A percentile compares a stretch with the other conserved stretches of the same genome.
phyloP scores from a whole-genome alignment of 768 basidiomycete species.

The Trametes villosa region DNA sequence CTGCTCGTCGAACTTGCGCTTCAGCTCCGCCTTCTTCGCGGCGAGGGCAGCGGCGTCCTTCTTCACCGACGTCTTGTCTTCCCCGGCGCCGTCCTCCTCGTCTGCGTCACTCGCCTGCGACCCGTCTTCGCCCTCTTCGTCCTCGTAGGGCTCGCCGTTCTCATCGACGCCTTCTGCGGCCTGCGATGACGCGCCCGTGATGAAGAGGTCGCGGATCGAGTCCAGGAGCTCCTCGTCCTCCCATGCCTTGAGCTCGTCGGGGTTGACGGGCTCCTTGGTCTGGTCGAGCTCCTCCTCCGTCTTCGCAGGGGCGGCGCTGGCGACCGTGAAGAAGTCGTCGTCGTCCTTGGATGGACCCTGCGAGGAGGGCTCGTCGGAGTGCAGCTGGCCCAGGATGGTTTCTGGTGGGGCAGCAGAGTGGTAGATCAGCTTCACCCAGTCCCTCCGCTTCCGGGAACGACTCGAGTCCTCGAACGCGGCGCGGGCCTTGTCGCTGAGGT shows the following conservation, averaged over 20 bases:
- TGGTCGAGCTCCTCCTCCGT: slow-evolving; percentile 66
- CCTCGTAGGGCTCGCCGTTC: slow-evolving; percentile 44
- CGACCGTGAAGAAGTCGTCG: slow-evolving; percentile 78
- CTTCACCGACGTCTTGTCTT: slow-evolving; percentile 26
- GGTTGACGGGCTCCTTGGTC: slow-evolving; percentile 62
- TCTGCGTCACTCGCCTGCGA: slow-evolving; percentile 39
- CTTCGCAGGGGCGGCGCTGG: slow-evolving; percentile 37
- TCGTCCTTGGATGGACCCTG: slow-evolving; percentile 47
- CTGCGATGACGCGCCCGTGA: slow-evolving; percentile 66
- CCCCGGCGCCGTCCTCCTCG: slow-evolving; percentile 43
- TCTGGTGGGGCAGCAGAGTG: slow-evolving; percentile 64
- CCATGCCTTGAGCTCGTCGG: slow-evolving; percentile 70
- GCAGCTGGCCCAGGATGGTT: slow-evolving; percentile 53
- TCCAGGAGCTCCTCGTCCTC: slow-evolving; percentile 85
- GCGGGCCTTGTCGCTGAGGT: slow-evolving; percentile 57
- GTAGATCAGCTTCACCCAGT: slow-evolving; percentile 91
- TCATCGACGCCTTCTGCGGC: slow-evolving; percentile 41
- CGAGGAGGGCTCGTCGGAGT: slow-evolving; percentile 1
- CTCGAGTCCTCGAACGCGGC: slow-evolving; percentile 47
- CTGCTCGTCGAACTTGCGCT: slow-evolving; percentile 95
- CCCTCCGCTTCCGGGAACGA: slow-evolving; percentile 49
- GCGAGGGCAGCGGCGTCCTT: slow-evolving; percentile 58
- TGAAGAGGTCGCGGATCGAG: slow-evolving; percentile 86
- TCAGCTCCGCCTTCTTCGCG: slow-evolving; percentile 87
- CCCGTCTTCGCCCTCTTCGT: slow-evolving; percentile 36